Evolutionary conservation across 352 stramenopile genomes (phyloP), one percentile per base, ranked within the genome.

Genomic region (Thalassiosira ordinaria): DNA sequence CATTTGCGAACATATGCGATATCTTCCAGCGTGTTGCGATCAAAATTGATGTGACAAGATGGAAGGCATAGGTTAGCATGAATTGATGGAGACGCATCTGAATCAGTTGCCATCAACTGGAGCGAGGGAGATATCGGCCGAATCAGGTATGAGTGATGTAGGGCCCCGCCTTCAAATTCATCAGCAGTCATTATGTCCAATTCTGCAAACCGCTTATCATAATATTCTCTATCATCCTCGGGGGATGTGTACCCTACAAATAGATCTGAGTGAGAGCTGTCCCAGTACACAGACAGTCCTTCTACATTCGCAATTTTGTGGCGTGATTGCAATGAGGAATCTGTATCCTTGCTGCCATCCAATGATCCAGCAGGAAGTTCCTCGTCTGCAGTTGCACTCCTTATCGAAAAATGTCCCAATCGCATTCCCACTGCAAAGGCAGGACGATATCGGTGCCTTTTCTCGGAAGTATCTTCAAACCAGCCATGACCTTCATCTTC

Each of bases 401-500:
- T 57, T 53, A 92, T 63, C 0, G 69, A 80, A 70, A 92, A 92
- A 47, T 86, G 63, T 33, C 76, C 76, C 41, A 92, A 51, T 22
- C 79, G 80, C 49, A 93, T 81, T 61, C 88, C 88, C 52, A 91
- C 57, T 5, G 85, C 66, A 85, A 93, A 91, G 18, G 82, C 53
- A 3, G 78, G 79, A 51, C 87, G 68, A 70, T 90, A 69, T 33
- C 46, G 27, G 0, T 16, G 18, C 35, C 52, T 18, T 64, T 52
- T 14, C 26, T 29, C 16, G 8, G 13, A 24, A 55, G 27, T 26
- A 72, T 60, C 29, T 24, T 57, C 47, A 29, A 74, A 72, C 82
- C 82, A 90, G 9, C 81, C 76, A 65, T 86, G 88, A 6, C 87
- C 87, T 68, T 88, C 72, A 81, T 93, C 86, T 78, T 93, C 86